These are phyloP conservation scores for Suhomyces tanzawaensis DNA, from an alignment of 805 yeast genomes.

Conservation along the genomic window DNA sequence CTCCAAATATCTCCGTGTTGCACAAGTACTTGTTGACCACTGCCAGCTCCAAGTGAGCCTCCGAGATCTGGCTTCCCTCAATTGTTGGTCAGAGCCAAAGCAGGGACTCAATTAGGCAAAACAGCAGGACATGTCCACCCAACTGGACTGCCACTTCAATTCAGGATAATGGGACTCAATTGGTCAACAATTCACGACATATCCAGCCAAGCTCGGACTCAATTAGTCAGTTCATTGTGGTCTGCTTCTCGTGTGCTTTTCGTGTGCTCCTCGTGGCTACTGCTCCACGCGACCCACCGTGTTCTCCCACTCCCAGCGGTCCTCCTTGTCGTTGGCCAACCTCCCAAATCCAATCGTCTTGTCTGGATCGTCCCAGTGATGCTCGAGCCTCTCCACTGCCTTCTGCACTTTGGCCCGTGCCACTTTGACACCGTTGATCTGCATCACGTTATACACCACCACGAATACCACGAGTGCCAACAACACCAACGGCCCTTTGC, in stretches of 20 bases:
- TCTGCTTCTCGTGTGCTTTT: slow-evolving; percentile 1
- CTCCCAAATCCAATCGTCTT: background rate
- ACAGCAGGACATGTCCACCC: too few relatives aligned
- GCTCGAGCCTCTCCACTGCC: background rate
- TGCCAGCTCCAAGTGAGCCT: too few relatives aligned
- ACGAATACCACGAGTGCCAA: background rate
- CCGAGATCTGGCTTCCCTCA: too few relatives aligned
- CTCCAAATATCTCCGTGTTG: too few relatives aligned
- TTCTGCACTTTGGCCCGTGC: slow-evolving; percentile 1
- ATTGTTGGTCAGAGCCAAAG: too few relatives aligned
- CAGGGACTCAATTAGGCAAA: too few relatives aligned
- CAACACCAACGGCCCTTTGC: background rate
- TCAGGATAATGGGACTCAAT: too few relatives aligned
- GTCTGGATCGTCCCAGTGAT: slow-evolving; percentile 1
- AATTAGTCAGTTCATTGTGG: too few relatives aligned
- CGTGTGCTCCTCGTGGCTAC: background rate
- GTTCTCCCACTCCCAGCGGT: background rate
- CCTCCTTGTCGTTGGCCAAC: background rate
- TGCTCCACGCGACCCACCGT: background rate
- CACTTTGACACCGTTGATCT: background rate
- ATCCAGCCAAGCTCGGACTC: too few relatives aligned
- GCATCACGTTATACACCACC: background rate
- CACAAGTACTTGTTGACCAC: too few relatives aligned
- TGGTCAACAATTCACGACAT: too few relatives aligned
- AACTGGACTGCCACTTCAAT: too few relatives aligned